These are phyloP conservation scores for Crithidia mellificae DNA, from an alignment of 208 protist species.

Conservation along the genomic window DNA sequence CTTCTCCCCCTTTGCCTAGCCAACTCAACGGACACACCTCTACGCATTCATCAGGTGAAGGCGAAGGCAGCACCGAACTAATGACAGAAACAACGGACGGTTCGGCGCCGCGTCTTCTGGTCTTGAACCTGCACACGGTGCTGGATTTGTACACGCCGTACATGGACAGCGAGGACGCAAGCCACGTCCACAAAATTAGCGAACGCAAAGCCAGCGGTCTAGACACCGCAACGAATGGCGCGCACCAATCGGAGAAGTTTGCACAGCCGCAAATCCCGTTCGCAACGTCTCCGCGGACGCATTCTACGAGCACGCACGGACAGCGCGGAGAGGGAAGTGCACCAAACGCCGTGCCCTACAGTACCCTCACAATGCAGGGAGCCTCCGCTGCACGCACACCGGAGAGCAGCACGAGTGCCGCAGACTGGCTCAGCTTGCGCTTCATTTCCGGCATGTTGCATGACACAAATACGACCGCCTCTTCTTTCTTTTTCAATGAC, in stretches of 20 bases:
- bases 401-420: neutral
- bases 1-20: neutral
- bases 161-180: neutral
- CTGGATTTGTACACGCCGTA: constrained; percentile 8
- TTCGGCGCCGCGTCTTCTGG: neutral
- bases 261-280: too few relatives aligned
- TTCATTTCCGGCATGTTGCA: neutral
- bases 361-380: too few relatives aligned
- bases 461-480: neutral
- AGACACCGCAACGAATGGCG: too few relatives aligned
- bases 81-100: neutral
- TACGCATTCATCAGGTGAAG: too few relatives aligned
- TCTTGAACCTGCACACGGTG: constrained; percentile 6
- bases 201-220: too few relatives aligned
- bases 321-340: too few relatives aligned
- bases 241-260: too few relatives aligned
- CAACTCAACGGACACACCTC: too few relatives aligned
- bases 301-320: too few relatives aligned
- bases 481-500: neutral
- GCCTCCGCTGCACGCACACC: too few relatives aligned
- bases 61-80: neutral
- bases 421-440: neutral
- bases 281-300: too few relatives aligned
- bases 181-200: neutral
- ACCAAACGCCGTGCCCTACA: too few relatives aligned